Conservation (phyloP, 768 basidiomycete species). For the Coprinellus aureogranulatus region DNA sequence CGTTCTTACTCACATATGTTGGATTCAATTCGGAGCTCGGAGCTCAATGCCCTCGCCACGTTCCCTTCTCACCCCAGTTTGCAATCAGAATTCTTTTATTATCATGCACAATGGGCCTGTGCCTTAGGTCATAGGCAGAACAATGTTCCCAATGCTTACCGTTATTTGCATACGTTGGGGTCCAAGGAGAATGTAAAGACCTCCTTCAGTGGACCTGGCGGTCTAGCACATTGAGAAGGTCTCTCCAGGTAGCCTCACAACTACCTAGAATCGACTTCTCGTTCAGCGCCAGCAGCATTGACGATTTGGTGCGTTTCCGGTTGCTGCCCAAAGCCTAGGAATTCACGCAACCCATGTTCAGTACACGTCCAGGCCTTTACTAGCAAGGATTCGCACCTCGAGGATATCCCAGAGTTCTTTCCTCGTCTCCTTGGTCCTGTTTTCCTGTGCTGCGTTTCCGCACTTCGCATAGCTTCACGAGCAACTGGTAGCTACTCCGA, state of each 20-base stretch:
- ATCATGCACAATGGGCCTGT: too few species aligned
- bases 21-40: too few species aligned
- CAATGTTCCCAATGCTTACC: too few species aligned
- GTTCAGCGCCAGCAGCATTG: conserved; percentile 44
- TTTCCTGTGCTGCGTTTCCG: conserved; percentile 30
- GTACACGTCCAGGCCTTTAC: background rate
- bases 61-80: too few species aligned
- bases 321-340: conserved; percentile 38
- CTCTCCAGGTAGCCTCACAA: conserved; percentile 44
- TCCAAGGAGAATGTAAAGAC: background rate
- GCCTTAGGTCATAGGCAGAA: too few species aligned
- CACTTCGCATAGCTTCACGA: conserved; percentile 29
- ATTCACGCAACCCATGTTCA: background rate
- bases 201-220: background rate
- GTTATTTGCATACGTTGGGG: too few species aligned
- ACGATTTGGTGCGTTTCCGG: conserved; percentile 41
- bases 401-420: conserved; percentile 37
- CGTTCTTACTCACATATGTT: too few species aligned
- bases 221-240: conserved; percentile 14
- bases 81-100: too few species aligned
- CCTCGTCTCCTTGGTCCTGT: conserved; percentile 11
- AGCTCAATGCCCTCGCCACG: too few species aligned
- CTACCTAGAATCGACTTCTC: conserved; percentile 55
- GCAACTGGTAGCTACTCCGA: conserved; percentile 6
- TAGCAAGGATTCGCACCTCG: conserved; percentile 9